Evolutionary conservation across 768 basidiomycete species (phyloP), one percentile per base, ranked within the genome.

Genomic region (Pleurotus tuoliensis): DNA sequence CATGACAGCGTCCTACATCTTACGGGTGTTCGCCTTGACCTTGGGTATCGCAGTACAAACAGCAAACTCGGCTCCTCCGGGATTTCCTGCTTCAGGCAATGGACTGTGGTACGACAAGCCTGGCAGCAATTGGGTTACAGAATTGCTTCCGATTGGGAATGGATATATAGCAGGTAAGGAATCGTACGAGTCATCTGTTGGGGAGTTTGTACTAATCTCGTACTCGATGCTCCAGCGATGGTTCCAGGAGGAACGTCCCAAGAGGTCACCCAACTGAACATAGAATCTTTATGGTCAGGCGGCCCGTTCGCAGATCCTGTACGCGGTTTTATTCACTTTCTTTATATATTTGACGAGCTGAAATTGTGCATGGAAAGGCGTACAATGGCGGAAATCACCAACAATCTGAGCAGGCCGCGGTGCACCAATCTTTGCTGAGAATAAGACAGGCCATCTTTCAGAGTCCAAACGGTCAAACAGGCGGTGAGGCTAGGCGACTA

Each of bases 241-340:
- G 68, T 84, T 16, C 80, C 80, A 6, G 88, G 88, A 1, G 85
- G 83, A 4, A 81, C 82, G 1, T 62, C 66, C 2, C 77, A 81
- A 40, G 88, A 90, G 67, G 71, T 71, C 13, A 83, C 78, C 8
- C 86, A 86, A 59, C 71, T 91, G 24, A 90, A 91, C 64, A 84
- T 91, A 46, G 88, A 91, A 63, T 83, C 84, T 12, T 71, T 91
- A 7, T 90, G 89, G 88, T 78, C 82, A 16, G 88, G 88, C 16
- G 88, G 88, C 3, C 84, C 87, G 6, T 87, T 87, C 59, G 75
- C 81, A 47, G 82, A 87, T 62, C 76, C 80, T 8, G 87, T 88
- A 64, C 27, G 76, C 69, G 13, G n/a, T n/a, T 16, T 9, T 3
- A 38, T 16, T 30, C n/a, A 7, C 3, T 46, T 9, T 20, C 40